Conservation (phyloP, 345 rosid genomes). For the Populus alba region DNA sequence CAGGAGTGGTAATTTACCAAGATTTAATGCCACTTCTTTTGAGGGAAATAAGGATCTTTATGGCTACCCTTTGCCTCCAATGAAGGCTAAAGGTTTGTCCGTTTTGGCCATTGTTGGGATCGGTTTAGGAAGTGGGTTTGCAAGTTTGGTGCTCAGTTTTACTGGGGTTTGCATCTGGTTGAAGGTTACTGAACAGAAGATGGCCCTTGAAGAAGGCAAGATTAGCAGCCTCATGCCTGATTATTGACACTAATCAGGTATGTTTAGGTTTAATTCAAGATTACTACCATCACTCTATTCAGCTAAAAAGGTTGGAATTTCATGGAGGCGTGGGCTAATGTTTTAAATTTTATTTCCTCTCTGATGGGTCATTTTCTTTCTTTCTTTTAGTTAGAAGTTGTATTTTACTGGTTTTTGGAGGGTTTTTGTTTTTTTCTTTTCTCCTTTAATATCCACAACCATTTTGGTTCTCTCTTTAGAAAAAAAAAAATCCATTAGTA, state of each 20-base stretch:
- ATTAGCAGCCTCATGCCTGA: constrained; percentile 72
- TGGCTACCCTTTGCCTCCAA: constrained; percentile 79
- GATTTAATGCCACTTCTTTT: constrained; percentile 72
- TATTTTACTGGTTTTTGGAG: constrained; percentile 13
- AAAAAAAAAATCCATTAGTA: too few relatives aligned
- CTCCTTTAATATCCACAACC: neutral
- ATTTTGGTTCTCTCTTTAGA: neutral
- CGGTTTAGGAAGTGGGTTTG: constrained; percentile 92
- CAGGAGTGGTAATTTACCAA: constrained; percentile 57
- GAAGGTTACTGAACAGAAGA: constrained; percentile 62
- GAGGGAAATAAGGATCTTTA: constrained; percentile 71
- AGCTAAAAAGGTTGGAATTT: neutral
- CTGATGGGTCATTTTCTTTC: neutral
- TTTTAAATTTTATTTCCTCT: neutral
- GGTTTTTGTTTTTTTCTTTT: neutral
- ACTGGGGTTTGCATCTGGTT: constrained; percentile 91
- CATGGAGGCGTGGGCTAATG: neutral
- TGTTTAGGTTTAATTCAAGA: neutral
- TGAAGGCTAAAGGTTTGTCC: constrained; percentile 60
- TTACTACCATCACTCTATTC: too few relatives aligned
- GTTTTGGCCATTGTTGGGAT: constrained; percentile 88
- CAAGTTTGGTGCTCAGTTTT: constrained; percentile 79
- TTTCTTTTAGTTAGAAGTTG: neutral
- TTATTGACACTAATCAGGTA: constrained; percentile 30
- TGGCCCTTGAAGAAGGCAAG: constrained; percentile 79